Evolutionary conservation across 495 filamentous ascomycete genomes (phyloP).

Genomic region (Pyronema domesticum): DNA sequence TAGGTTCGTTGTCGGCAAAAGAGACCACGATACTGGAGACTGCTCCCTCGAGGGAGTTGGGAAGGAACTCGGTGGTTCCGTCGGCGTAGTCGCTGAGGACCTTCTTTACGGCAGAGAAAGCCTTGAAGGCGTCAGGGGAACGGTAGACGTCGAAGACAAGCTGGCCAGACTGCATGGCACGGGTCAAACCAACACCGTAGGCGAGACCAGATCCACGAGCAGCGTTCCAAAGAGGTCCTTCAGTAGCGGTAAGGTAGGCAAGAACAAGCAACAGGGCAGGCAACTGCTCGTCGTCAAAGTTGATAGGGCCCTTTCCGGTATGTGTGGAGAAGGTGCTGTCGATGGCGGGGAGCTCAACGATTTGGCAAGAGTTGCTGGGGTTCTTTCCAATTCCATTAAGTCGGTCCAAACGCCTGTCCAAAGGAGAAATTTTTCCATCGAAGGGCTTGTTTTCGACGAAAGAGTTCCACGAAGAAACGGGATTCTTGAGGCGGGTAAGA

Average conservation of each 20-base stretch:
- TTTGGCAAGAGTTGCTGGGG: slow-evolving; percentile 53
- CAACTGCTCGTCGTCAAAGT: slow-evolving; percentile 55
- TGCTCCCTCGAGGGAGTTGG: slow-evolving; percentile 71
- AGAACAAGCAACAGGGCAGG: slow-evolving; percentile 74
- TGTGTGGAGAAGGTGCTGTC: slow-evolving; percentile 81
- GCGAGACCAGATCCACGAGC: slow-evolving; percentile 83
- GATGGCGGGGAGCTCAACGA: slow-evolving; percentile 80
- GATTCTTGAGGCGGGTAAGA: slow-evolving; percentile 52
- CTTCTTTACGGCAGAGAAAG: slow-evolving; percentile 55
- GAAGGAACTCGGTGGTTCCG: slow-evolving; percentile 48
- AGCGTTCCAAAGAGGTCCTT: slow-evolving; percentile 78
- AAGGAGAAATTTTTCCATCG: slow-evolving; percentile 31
- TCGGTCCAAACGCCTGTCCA: slow-evolving; percentile 40
- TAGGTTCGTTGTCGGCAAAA: slow-evolving; percentile 74
- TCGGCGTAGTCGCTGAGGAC: slow-evolving; percentile 54
- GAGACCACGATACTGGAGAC: slow-evolving; percentile 70
- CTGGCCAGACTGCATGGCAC: slow-evolving; percentile 59
- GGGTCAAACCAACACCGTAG: slow-evolving; percentile 63
- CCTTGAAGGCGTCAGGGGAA: slow-evolving; percentile 74
- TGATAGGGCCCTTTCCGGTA: slow-evolving; percentile 52
- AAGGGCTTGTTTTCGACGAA: slow-evolving; percentile 27
- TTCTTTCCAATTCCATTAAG: slow-evolving; percentile 53
- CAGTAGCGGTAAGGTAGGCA: slow-evolving; percentile 78
- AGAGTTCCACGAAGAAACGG: slow-evolving; percentile 67
- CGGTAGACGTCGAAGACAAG: slow-evolving; percentile 70